These are phyloP conservation scores for Nannochloropsis salina DNA, from an alignment of 108 stramenopile genomes.

Conservation along the genomic window DNA sequence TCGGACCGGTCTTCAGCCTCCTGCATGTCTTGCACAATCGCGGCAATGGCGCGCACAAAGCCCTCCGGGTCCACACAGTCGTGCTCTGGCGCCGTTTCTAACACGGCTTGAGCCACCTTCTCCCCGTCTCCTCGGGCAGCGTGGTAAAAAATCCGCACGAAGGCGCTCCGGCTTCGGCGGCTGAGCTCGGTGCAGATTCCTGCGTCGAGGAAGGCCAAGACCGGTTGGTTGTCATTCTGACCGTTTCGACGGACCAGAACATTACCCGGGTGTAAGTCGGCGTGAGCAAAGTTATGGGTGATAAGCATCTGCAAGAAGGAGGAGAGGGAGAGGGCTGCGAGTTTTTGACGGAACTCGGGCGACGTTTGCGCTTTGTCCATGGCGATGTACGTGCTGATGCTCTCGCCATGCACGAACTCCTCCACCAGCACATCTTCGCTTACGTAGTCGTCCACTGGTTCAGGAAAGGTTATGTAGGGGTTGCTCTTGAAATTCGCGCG, in stretches of 20 bases:
- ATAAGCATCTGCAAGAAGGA: not conserved
- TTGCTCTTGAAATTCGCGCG: slow-evolving; percentile 29
- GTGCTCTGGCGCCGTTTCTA: slow-evolving; percentile 35
- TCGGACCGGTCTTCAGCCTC: slow-evolving; percentile 38
- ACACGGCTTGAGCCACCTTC: slow-evolving; percentile 44
- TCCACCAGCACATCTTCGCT: not conserved
- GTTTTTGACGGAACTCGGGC: too few species aligned
- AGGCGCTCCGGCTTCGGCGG: slow-evolving; percentile 37
- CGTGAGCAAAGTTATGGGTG: slow-evolving; percentile 47
- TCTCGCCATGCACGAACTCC: too few species aligned
- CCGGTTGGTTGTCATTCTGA: not conserved
- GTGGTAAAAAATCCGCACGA: slow-evolving; percentile 45
- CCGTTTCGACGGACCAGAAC: slow-evolving; percentile 33
- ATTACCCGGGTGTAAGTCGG: slow-evolving; percentile 54
- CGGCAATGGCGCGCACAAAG: slow-evolving; percentile 38
- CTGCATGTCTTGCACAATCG: slow-evolving; percentile 33
- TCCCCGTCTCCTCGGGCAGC: slow-evolving; percentile 40
- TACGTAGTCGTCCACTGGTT: slow-evolving; percentile 38
- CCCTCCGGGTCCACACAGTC: slow-evolving; percentile 32
- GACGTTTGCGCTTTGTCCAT: too few species aligned
- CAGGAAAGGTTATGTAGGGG: slow-evolving; percentile 28
- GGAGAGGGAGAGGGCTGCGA: too few species aligned
- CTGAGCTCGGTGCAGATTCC: slow-evolving; percentile 44
- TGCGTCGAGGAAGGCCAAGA: slow-evolving; percentile 40
- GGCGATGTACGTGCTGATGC: too few species aligned